A percentile compares a stretch with the other conserved stretches of the same genome.
phyloP scores from a whole-genome alignment of 257 asterid genomes.

The Solanum phureja region DNA sequence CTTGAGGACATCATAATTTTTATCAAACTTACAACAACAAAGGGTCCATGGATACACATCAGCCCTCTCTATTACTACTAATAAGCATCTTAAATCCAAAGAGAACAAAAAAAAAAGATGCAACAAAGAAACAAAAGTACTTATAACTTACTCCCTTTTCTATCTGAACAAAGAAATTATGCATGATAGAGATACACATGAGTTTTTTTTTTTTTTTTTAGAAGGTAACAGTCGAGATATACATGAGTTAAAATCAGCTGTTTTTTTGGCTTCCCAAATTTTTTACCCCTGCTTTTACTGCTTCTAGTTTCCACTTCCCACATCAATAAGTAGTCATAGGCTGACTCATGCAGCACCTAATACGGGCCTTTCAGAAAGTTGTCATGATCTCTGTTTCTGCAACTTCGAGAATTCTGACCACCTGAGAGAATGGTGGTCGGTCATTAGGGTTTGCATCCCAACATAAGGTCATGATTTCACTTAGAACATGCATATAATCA shows the following conservation, averaged over 20 bases:
- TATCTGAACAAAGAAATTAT: slow-evolving; percentile 41
- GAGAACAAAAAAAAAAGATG: not conserved
- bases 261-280: slow-evolving; percentile 14
- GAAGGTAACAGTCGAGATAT: slow-evolving; percentile 23
- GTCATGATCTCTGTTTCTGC: slow-evolving; percentile 91
- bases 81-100: slow-evolving; percentile 31
- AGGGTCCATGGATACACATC: slow-evolving; percentile 17
- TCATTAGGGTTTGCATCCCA: slow-evolving; percentile 90
- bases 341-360: slow-evolving; percentile 90
- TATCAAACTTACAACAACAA: not conserved
- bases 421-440: slow-evolving; percentile 72
- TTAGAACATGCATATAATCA: slow-evolving; percentile 64
- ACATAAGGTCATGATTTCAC: slow-evolving; percentile 88
- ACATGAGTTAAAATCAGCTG: slow-evolving; percentile 19
- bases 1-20: not conserved
- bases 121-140: slow-evolving; percentile 39
- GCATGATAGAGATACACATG: slow-evolving; percentile 54
- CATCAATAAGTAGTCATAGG: slow-evolving; percentile 75
- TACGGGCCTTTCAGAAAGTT: slow-evolving; percentile 79
- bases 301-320: slow-evolving; percentile 5
- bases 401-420: slow-evolving; percentile 82
- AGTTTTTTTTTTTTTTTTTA: not conserved
- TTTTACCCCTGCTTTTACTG: slow-evolving; percentile 14
- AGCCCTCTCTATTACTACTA: slow-evolving; percentile 41
- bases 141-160: slow-evolving; percentile 27